Evolutionary conservation across 768 basidiomycete species (phyloP).

Genomic region (Astraeus odoratus): DNA sequence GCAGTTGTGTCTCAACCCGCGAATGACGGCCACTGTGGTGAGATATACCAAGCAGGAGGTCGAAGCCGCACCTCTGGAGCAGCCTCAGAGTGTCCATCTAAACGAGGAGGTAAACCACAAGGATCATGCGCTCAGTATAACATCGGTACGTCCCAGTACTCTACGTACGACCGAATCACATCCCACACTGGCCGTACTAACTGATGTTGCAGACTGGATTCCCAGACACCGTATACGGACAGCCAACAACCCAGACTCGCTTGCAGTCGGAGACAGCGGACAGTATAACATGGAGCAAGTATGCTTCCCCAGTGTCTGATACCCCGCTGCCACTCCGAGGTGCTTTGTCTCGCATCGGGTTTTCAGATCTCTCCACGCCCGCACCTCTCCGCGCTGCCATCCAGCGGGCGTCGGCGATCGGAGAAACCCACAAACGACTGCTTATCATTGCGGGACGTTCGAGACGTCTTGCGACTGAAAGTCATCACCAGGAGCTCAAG

Average conservation of each 20-base stretch:
- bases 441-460: slow-evolving; percentile 71
- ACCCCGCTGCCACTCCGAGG: slow-evolving; percentile 13
- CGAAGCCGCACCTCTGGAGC: slow-evolving; percentile 19
- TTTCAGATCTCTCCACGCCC: slow-evolving; percentile 49
- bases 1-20: slow-evolving; percentile 69
- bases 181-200: neutral
- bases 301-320: slow-evolving; percentile 30
- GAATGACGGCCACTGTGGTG: slow-evolving; percentile 68
- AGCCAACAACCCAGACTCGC: slow-evolving; percentile 52
- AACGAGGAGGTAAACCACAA: slow-evolving; percentile 12
- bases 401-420: slow-evolving; percentile 30
- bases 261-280: slow-evolving; percentile 84
- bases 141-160: slow-evolving; percentile 49
- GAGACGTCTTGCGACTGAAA: slow-evolving; percentile 62
- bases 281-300: slow-evolving; percentile 65
- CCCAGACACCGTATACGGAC: slow-evolving; percentile 68
- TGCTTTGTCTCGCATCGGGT: slow-evolving; percentile 55
- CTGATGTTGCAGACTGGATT: slow-evolving; percentile 29
- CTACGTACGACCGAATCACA: too few relatives aligned
- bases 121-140: slow-evolving; percentile 35
- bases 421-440: slow-evolving; percentile 33
- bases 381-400: slow-evolving; percentile 54
- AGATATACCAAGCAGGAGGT: slow-evolving; percentile 49
- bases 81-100: slow-evolving; percentile 18
- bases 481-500: slow-evolving; percentile 66